Evolutionary conservation across 2,329 filamentous ascomycete species (phyloP).

Genomic region (Rhexocercosporidium sp.): DNA sequence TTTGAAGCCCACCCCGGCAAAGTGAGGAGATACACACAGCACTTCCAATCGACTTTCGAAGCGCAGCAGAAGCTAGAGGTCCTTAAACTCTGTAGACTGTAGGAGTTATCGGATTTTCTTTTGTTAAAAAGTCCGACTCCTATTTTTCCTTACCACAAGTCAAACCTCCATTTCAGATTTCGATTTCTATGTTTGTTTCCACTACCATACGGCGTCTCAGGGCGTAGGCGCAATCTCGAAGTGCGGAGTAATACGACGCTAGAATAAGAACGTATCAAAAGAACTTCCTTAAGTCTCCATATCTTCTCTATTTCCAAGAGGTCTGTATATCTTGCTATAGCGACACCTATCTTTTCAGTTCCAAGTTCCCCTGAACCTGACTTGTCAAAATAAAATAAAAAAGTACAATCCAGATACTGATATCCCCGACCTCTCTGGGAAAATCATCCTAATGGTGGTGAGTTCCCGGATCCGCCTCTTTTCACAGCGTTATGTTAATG

Average conservation of each 20-base stretch:
- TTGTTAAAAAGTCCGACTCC: no score
- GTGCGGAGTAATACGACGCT: not conserved
- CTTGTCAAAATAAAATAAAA: not conserved
- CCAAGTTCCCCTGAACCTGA: not conserved
- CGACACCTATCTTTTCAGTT: not conserved
- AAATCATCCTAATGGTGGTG: slow-evolving; percentile 52
- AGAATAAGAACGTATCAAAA: not conserved
- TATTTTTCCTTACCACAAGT: no score
- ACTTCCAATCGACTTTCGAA: no score
- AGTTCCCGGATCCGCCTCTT: not conserved
- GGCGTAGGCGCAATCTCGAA: not conserved
- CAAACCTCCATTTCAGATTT: not conserved
- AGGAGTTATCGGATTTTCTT: no score
- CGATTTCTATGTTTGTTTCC: not conserved
- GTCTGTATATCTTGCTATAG: not conserved
- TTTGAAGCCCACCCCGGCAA: no score
- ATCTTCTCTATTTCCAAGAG: not conserved
- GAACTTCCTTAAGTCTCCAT: not conserved
- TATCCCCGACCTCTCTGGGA: slow-evolving; percentile 44
- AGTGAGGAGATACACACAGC: no score
- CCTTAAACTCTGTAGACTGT: no score
- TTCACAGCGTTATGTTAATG: not conserved
- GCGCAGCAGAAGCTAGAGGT: no score
- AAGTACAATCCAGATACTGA: slow-evolving; percentile 43
- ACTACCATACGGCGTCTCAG: not conserved